These are phyloP conservation scores for Hanseniaspora meyeri DNA, from an alignment of 805 yeast species.

Conservation along the genomic window DNA sequence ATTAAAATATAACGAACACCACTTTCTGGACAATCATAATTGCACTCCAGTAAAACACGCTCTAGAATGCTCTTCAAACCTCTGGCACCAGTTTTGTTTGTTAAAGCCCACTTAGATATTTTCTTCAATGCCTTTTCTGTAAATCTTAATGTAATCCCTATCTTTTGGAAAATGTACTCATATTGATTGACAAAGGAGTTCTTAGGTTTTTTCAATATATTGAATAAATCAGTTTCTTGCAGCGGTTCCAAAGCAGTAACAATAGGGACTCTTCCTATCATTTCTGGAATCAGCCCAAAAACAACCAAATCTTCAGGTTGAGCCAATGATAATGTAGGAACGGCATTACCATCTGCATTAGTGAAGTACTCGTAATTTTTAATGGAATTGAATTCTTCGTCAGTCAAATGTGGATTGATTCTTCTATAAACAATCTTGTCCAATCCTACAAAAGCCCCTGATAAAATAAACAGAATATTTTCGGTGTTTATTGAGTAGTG, in stretches of 20 bases:
- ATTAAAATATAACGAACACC: constrained; percentile 40
- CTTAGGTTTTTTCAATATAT: constrained; percentile 43
- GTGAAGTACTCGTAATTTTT: constrained; percentile 2
- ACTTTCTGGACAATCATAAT: constrained; percentile 50
- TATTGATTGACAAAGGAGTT: constrained; percentile 45
- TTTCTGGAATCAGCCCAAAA: constrained; percentile 48
- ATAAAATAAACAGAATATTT: constrained; percentile 42
- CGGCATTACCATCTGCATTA: constrained; percentile 23
- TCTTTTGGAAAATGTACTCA: constrained; percentile 40
- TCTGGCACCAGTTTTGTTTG: constrained; percentile 50
- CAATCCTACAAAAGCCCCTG: constrained; percentile 54
- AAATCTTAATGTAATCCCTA: constrained; percentile 39
- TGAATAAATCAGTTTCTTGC: constrained; percentile 33
- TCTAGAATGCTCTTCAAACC: constrained; percentile 47
- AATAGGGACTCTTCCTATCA: constrained; percentile 47
- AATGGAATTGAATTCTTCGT: constrained; percentile 19
- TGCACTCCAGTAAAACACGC: constrained; percentile 37
- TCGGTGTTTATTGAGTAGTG: constrained; percentile 41
- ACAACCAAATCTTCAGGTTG: constrained; percentile 40
- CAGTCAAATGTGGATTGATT: constrained; percentile 22
- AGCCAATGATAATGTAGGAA: constrained; percentile 35
- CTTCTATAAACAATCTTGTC: constrained; percentile 38
- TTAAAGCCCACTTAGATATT: constrained; percentile 38
- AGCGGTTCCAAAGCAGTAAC: constrained; percentile 39
- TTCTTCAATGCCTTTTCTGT: constrained; percentile 37